phyloP scores from a whole-genome alignment of 495 filamentous ascomycete species.

The Saxophila tyrrhenica region DNA sequence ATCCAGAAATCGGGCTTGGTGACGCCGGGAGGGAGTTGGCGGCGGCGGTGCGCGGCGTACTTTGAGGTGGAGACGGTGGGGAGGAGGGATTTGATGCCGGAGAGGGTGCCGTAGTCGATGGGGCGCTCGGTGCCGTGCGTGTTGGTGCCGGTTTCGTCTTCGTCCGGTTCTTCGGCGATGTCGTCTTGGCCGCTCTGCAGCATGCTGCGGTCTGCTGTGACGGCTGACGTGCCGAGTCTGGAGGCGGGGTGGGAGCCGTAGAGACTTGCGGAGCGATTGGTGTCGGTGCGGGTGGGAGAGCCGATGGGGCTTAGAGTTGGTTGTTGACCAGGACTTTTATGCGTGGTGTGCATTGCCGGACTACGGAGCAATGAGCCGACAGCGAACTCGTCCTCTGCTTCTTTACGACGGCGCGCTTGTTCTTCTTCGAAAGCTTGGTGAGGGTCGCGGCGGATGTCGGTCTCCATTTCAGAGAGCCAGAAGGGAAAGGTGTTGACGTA shows the following conservation, averaged over 20 bases:
- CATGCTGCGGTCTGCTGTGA: constrained; percentile 3
- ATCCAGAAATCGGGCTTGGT: constrained; percentile 69
- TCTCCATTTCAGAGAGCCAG: constrained; percentile 84
- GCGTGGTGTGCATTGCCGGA: neutral
- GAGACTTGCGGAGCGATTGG: neutral
- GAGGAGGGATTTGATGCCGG: constrained; percentile 45
- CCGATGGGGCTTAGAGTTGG: constrained; percentile 22
- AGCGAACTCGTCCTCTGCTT: constrained; percentile 73
- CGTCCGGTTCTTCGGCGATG: constrained; percentile 31
- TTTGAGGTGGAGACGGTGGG: constrained; percentile 64
- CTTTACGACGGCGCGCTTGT: constrained; percentile 65
- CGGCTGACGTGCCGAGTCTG: constrained; percentile 5
- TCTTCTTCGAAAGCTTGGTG: constrained; percentile 84
- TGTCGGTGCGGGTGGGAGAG: constrained; percentile 10
- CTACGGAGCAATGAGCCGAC: constrained; percentile 48
- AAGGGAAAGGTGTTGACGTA: constrained; percentile 92
- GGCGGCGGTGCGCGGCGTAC: constrained; percentile 45
- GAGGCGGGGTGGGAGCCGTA: neutral
- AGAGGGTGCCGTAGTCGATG: constrained; percentile 14
- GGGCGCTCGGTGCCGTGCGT: constrained; percentile 18
- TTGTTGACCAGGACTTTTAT: neutral
- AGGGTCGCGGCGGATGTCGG: constrained; percentile 85
- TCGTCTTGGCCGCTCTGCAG: constrained; percentile 11
- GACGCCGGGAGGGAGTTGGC: constrained; percentile 69
- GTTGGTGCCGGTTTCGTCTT: constrained; percentile 31